Base-by-base conservation (phyloP, 345 rosid species). In the Mangifera indica region DNA sequence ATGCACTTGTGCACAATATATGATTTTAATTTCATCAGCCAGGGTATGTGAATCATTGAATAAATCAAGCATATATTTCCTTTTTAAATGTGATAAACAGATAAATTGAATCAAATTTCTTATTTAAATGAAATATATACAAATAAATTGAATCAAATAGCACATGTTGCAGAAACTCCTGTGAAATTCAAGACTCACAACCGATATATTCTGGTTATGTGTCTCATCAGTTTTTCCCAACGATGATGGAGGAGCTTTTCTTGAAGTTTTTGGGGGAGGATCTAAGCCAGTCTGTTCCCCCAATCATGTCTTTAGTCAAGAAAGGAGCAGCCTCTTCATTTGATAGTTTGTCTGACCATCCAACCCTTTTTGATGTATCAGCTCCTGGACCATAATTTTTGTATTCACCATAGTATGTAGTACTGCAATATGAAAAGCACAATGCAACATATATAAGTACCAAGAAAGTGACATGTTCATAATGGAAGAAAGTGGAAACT, bases 321-420 rank as follows among this genome's bases (percentile, higher is more conserved):
- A 84, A 83, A 15, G 84, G 79, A 0, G 78, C 71, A 26, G 79
- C 88, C 67, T 86, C 91, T 0, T 57, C 73, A 0, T 32, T 18
- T 0, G 89, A 79, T 21, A 90, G 76, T 37, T 55, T 60, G 15
- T 56, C 82, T 22, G 96, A 87, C 93, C 92, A 92, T 1, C 13
- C 40, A 14, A 82, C 91, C 74, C 96, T 84, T 13, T 74, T 56
- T 0, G 74, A 42, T 59, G 65, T 66, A 60, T 76, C 56, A 10
- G 91, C 86, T 69, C 92, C 92, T 0, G 88, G 87, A 34, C 89
- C 93, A 10, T 87, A 84, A 57, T 86, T 77, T 70, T 84, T 78
- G 78, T 87, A 84, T 76, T 92, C 87, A 2, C 82, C 91, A 24
- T 88, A 90, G 62, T 84, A 86, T 15, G 70, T 80, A 45, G 85